A percentile compares a stretch with the other conserved stretches of the same genome.
These are phyloP conservation scores for Penicillium parvum DNA, from an alignment of 495 filamentous ascomycete species.

Conservation along the genomic window DNA sequence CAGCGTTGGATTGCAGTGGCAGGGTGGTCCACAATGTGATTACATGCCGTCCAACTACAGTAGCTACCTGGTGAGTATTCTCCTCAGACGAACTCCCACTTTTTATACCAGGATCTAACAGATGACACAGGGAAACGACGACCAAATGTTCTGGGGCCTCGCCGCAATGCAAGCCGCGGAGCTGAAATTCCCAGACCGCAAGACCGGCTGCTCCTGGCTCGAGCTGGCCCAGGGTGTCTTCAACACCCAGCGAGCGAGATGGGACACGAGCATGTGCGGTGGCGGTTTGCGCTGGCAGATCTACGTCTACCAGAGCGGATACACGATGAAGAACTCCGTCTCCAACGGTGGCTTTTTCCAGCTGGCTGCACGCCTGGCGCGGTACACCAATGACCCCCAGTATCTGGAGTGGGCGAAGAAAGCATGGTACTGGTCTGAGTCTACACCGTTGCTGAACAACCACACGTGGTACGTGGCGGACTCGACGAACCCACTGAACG, in stretches of 20 bases:
- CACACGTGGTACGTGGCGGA: conserved; percentile 53
- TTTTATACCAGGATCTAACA: not conserved
- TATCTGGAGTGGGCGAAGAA: conserved; percentile 67
- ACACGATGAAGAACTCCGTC: conserved; percentile 69
- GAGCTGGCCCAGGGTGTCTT: conserved; percentile 50
- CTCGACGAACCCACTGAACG: conserved; percentile 47
- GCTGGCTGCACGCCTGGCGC: conserved; percentile 61
- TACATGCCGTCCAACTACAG: conserved; percentile 52
- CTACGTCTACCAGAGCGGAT: conserved; percentile 66
- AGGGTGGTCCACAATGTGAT: conserved; percentile 55
- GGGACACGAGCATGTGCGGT: conserved; percentile 58
- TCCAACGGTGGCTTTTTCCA: conserved; percentile 75
- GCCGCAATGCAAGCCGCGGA: conserved; percentile 66
- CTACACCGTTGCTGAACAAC: conserved; percentile 46
- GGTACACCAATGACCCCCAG: conserved; percentile 64
- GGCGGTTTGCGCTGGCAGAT: conserved; percentile 85
- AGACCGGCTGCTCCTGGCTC: conserved; percentile 52
- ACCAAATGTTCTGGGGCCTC: conserved; percentile 74
- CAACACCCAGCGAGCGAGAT: conserved; percentile 55
- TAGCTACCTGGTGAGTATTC: conserved; percentile 25
- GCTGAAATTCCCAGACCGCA: conserved; percentile 59
- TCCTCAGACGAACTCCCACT: not conserved
- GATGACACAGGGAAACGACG: conserved; percentile 51
- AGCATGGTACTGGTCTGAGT: conserved; percentile 60
- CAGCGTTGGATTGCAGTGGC: conserved; percentile 54